phyloP scores from a whole-genome alignment of 768 basidiomycete species.

The Suillus subluteus region DNA sequence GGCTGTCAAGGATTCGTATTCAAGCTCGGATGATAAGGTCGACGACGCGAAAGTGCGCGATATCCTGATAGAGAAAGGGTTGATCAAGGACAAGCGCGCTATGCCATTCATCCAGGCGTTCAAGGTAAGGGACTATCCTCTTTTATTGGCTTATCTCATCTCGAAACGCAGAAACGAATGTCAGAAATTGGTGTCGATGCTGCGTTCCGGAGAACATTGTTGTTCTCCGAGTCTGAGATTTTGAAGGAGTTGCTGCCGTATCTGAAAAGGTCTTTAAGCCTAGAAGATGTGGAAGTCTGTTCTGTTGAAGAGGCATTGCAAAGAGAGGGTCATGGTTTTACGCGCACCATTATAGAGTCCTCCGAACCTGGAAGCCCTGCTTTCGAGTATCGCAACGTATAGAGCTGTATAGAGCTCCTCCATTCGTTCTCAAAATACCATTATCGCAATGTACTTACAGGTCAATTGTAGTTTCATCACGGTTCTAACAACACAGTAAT shows the following conservation, averaged over 20 bases:
- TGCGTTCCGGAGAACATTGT: conserved; percentile 81
- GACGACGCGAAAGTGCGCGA: conserved; percentile 83
- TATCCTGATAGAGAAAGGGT: conserved; percentile 64
- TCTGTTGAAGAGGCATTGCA: conserved; percentile 69
- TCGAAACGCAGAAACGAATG: conserved; percentile 70
- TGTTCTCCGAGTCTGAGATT: conserved; percentile 82
- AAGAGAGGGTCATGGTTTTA: conserved; percentile 60
- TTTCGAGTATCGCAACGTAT: conserved; percentile 85
- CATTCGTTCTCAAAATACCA: background rate
- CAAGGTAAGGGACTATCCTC: conserved; percentile 62
- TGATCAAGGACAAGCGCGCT: conserved; percentile 93
- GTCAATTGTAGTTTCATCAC: background rate
- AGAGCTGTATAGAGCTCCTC: conserved; percentile 37
- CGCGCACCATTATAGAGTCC: conserved; percentile 71
- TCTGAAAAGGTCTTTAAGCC: conserved; percentile 72
- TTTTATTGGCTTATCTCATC: conserved; percentile 9
- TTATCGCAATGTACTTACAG: background rate
- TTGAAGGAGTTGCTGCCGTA: conserved; percentile 76
- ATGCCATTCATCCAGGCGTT: conserved; percentile 96
- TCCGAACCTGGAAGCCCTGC: conserved; percentile 88
- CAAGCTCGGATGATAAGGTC: conserved; percentile 58
- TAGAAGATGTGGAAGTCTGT: conserved; percentile 72
- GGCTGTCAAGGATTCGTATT: conserved; percentile 71
- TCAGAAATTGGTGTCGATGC: conserved; percentile 70
- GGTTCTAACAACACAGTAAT: background rate